These are phyloP conservation scores for Tolypocladium ovalisporum DNA, from an alignment of 2,329 filamentous ascomycete species.

Conservation along the genomic window DNA sequence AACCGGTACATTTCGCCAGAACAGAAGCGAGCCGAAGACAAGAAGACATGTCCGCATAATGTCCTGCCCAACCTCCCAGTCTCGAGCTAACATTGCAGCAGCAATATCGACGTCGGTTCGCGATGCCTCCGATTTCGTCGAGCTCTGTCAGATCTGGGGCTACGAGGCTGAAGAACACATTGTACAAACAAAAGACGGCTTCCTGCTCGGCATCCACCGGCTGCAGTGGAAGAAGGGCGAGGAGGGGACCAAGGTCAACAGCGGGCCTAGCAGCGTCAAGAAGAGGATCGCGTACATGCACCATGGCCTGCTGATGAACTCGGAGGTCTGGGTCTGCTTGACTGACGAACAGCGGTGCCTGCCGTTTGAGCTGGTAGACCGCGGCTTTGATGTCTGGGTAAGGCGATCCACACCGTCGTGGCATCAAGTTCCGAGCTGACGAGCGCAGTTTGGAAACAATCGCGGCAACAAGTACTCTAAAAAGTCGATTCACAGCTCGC, in stretches of 20 bases:
- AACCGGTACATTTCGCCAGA: slow-evolving; percentile 64
- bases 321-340: slow-evolving; percentile 92
- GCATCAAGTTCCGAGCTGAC: slow-evolving; percentile 10
- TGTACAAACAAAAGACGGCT: slow-evolving; percentile 88
- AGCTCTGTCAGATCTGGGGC: slow-evolving; percentile 83
- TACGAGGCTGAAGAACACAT: slow-evolving; percentile 96
- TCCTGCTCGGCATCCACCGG: slow-evolving; percentile 80
- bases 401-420: slow-evolving; percentile 11
- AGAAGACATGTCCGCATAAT: slow-evolving; percentile 47
- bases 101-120: slow-evolving; percentile 67
- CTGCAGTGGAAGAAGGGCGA: slow-evolving; percentile 76
- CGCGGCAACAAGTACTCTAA: slow-evolving; percentile 99
- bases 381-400: slow-evolving; percentile 93
- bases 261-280: slow-evolving; percentile 51
- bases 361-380: slow-evolving; percentile 79
- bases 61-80: too few relatives aligned
- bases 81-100: slow-evolving; percentile 13
- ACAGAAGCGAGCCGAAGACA: slow-evolving; percentile 54
- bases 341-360: slow-evolving; percentile 79
- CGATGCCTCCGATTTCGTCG: slow-evolving; percentile 82
- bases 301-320: slow-evolving; percentile 96
- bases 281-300: slow-evolving; percentile 92
- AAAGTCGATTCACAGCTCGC: slow-evolving; percentile 70
- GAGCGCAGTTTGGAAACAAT: slow-evolving; percentile 77
- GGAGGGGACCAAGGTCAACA: slow-evolving; percentile 68